These are phyloP conservation scores for Kockovaella imperatae DNA, from an alignment of 768 basidiomycete species.

Conservation along the genomic window DNA sequence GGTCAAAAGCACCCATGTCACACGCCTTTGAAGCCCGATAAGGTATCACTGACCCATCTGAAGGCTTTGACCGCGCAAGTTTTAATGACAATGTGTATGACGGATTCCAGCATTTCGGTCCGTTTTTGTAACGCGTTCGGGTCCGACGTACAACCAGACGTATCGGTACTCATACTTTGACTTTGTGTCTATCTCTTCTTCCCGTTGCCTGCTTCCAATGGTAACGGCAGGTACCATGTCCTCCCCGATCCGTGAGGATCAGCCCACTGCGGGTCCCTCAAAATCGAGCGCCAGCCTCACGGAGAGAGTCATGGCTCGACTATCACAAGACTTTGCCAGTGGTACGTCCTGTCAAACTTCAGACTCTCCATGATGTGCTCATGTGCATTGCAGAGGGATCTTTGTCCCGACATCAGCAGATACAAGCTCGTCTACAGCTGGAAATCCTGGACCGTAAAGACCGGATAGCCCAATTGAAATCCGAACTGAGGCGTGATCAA, in stretches of 20 bases:
- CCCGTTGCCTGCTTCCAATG: no score
- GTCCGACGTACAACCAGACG: no score
- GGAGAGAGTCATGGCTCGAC: slow-evolving; percentile 23
- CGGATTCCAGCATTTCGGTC: no score
- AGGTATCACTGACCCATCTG: no score
- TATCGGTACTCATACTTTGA: no score
- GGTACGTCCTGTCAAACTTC: slow-evolving; percentile 12
- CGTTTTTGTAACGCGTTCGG: no score
- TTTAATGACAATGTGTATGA: no score
- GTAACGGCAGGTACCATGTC: no score
- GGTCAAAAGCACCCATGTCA: slow-evolving; percentile 37
- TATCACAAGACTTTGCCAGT: slow-evolving; percentile 24
- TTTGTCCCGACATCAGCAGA: slow-evolving; percentile 60
- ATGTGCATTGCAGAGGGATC: slow-evolving; percentile 57
- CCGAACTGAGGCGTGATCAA: slow-evolving; percentile 64
- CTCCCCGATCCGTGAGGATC: no score
- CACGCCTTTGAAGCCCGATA: background rate
- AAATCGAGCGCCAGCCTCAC: background rate
- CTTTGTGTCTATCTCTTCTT: no score
- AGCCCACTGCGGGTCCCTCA: background rate
- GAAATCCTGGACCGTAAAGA: slow-evolving; percentile 62
- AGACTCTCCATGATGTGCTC: background rate
- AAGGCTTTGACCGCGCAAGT: no score
- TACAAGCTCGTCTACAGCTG: slow-evolving; percentile 61
- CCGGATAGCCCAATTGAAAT: slow-evolving; percentile 63